Conservation (phyloP, 768 basidiomycete genomes). For the Pleurotus giganteus region DNA sequence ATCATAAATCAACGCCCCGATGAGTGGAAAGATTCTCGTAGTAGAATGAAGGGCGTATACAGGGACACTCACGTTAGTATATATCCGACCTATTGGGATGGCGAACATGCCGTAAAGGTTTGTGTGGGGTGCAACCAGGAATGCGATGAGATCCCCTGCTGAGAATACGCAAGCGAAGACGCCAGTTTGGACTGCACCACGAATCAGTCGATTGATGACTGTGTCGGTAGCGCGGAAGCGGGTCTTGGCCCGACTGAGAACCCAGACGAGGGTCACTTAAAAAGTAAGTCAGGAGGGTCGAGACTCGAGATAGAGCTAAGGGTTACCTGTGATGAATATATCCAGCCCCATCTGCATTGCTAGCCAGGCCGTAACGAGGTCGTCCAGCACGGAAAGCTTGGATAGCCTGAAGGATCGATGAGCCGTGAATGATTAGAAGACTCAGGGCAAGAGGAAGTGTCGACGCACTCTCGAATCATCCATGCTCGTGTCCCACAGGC, state of each 20-base stretch:
- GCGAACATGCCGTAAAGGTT: slow-evolving; percentile 36
- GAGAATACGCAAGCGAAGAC: slow-evolving; percentile 34
- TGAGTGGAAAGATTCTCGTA: too few species aligned
- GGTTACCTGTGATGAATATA: slow-evolving; percentile 10
- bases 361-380: slow-evolving; percentile 17
- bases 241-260: slow-evolving; percentile 1
- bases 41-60: too few species aligned
- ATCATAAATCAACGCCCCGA: background rate
- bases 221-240: slow-evolving; percentile 7
- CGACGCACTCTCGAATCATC: slow-evolving; percentile 2
- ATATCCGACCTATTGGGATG: slow-evolving; percentile 39
- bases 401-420: slow-evolving; percentile 2
- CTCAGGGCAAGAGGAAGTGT: background rate
- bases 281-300: background rate
- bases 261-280: background rate
- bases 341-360: slow-evolving; percentile 18
- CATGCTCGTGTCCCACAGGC: slow-evolving; percentile 6
- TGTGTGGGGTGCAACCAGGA: slow-evolving; percentile 23
- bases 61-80: slow-evolving; percentile 34
- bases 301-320: background rate
- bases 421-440: background rate
- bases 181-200: slow-evolving; percentile 35
- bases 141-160: slow-evolving; percentile 28
- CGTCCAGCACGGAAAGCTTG: slow-evolving; percentile 6
- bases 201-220: slow-evolving; percentile 26